Base-by-base conservation (phyloP, 2,329 filamentous ascomycete genomes). In the Immersiporthe knoxdaviesiana region DNA sequence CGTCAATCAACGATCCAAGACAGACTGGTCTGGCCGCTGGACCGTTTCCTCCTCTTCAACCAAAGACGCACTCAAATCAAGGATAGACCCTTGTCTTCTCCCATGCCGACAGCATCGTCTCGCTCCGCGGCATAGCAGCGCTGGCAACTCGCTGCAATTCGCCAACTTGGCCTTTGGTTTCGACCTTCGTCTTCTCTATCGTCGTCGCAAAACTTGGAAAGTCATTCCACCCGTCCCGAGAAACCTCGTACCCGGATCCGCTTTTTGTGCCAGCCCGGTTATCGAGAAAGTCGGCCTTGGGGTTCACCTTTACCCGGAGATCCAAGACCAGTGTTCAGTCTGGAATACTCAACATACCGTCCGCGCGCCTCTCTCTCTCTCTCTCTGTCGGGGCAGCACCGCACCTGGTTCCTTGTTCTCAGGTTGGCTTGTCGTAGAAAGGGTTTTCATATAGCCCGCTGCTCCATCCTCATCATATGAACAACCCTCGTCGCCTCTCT, bases 151-250 rank as follows among this genome's bases (percentile, higher is more conserved):
- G 44, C 44, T 47, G 44, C 44, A n/a, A 2, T n/a, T 11, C 44
- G 21, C 21, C 44, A 47, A 47, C 3, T n/a, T 6, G 10, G 18
- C 44, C 44, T n/a, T 47, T 47, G n/a, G 18, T 47, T 10, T 10
- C 18, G 44, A 35, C 44, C 44, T 47, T n/a, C 44, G 16, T 47
- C 18, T 47, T 47, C 56, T 21, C 32, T n/a, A 14, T 8, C 30
- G 41, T 37, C 61, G 61, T 39, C 62, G 41, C 32, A 59, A 59
- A 21, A n/a, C n/a, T 32, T 18, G n/a, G 16, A 18, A 59, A 59
- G 12, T 37, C 21, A 37, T n/a, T 30, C 7, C 32, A 59, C 24
- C 60, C 37, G 37, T 27, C 39, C 32, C 18, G 35, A 39, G 35
- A 21, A 47, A 37, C 21, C 32, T 37, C 58, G 24, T 18, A 56